Percentiles rank a stretch among this genome's conserved stretches.
Conservation (phyloP, 345 rosid species). For the Noccaea caerulescens region DNA sequence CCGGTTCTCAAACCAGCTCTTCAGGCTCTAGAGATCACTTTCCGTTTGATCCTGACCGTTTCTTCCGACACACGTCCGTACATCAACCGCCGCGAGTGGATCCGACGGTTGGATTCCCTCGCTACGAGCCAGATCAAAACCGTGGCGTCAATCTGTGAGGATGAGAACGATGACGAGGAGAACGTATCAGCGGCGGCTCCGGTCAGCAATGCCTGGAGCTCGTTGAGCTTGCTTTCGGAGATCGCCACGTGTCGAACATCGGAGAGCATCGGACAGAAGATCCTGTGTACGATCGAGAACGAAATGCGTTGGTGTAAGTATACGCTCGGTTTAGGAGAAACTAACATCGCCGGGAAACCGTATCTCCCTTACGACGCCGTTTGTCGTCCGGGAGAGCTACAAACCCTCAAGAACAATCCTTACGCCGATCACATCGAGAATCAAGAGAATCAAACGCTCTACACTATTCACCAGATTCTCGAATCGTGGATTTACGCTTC, state of each 20-base stretch:
- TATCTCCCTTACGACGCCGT: constrained; percentile 78
- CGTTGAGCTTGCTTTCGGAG: constrained; percentile 72
- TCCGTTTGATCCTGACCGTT: constrained; percentile 72
- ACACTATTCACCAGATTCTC: constrained; percentile 72
- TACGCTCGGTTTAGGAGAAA: constrained; percentile 86
- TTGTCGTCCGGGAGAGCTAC: constrained; percentile 69
- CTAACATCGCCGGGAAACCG: constrained; percentile 76
- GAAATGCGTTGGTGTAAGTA: constrained; percentile 81
- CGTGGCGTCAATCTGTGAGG: constrained; percentile 63
- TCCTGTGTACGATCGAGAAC: constrained; percentile 67
- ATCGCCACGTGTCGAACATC: constrained; percentile 70
- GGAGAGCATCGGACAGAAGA: constrained; percentile 66
- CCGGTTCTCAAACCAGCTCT: constrained; percentile 70
- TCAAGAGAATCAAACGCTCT: constrained; percentile 69
- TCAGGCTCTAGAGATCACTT: constrained; percentile 83
- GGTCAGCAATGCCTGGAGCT: constrained; percentile 65
- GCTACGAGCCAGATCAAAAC: constrained; percentile 68
- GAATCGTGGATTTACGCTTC: constrained; percentile 79
- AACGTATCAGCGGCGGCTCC: constrained; percentile 10
- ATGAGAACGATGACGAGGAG: constrained; percentile 49
- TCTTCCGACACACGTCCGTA: constrained; percentile 79
- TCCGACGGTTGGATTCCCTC: constrained; percentile 72
- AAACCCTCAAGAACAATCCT: constrained; percentile 55
- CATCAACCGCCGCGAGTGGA: constrained; percentile 68
- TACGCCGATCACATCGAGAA: constrained; percentile 63